Percentiles rank a stretch among this genome's conserved stretches.
Evolutionary conservation across 768 basidiomycete genomes (phyloP).

Genomic region (Naganishia vaughanmartiniae): DNA sequence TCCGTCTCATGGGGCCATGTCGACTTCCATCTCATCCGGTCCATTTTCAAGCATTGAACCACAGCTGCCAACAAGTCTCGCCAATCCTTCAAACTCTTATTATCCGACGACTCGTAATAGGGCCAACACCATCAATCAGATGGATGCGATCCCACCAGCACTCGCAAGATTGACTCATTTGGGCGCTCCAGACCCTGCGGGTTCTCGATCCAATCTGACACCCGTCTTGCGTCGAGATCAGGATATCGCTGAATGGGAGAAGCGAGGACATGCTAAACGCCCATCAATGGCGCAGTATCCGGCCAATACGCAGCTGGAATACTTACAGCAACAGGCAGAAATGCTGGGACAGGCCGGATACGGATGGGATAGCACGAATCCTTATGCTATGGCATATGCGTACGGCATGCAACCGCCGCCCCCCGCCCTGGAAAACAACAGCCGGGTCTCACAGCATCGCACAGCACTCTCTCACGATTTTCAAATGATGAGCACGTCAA

Average conservation of each 20-base stretch:
- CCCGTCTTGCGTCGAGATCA: constrained; percentile 94
- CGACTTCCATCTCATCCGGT: constrained; percentile 27
- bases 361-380: constrained; percentile 32
- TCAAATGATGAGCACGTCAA: constrained; percentile 61
- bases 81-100: constrained; percentile 67
- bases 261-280: constrained; percentile 58
- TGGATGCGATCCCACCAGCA: constrained; percentile 91
- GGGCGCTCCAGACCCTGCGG: constrained; percentile 60
- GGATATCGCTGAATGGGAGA: constrained; percentile 92
- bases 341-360: constrained; percentile 37
- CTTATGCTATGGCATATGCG: constrained; percentile 21
- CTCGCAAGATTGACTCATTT: constrained; percentile 82
- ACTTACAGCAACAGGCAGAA: constrained; percentile 84
- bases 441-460: constrained; percentile 57
- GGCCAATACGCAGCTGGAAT: constrained; percentile 82
- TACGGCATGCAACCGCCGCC: constrained; percentile 62
- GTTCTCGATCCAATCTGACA: constrained; percentile 62
- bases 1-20: constrained; percentile 37
- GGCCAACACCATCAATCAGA: constrained; percentile 87
- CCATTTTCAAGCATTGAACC: constrained; percentile 13
- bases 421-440: constrained; percentile 59
- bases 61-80: constrained; percentile 22
- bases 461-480: constrained; percentile 29
- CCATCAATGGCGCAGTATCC: constrained; percentile 55
- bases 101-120: constrained; percentile 61